Percentiles rank a stretch among this genome's conserved stretches.
Evolutionary conservation across 2,329 filamentous ascomycete genomes (phyloP).

Genomic region (Arthrinium phaeospermum): DNA sequence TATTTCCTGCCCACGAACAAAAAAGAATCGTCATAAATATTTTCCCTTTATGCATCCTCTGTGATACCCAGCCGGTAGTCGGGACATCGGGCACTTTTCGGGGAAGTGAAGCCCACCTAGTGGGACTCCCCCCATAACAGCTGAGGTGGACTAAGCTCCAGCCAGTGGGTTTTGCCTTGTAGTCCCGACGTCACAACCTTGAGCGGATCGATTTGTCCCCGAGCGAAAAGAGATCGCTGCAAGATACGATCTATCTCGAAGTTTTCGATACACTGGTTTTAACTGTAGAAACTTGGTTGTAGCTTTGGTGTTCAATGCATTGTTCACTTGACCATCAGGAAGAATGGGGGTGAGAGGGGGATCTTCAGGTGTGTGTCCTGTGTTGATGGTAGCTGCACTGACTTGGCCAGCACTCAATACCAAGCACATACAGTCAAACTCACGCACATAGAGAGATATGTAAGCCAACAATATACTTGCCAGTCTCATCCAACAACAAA

Average conservation of each 20-base stretch:
- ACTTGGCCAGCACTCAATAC: neutral
- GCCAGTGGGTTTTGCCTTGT: neutral
- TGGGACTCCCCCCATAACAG: neutral
- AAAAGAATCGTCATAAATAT: neutral
- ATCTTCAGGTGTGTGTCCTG: neutral
- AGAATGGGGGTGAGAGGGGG: neutral
- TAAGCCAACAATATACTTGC: neutral
- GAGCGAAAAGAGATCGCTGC: neutral
- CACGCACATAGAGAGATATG: no score
- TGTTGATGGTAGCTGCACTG: neutral
- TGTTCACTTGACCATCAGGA: neutral
- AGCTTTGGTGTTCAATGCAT: neutral
- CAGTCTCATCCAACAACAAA: neutral
- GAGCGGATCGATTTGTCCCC: slow-evolving; percentile 5
- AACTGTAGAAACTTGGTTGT: neutral
- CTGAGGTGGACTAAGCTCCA: neutral
- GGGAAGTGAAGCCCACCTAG: neutral
- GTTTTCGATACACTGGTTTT: neutral
- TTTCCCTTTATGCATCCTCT: neutral
- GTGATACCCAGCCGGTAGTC: neutral
- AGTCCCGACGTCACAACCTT: neutral
- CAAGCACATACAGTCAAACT: no score
- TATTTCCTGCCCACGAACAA: neutral
- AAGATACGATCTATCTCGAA: neutral
- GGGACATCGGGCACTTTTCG: neutral